A percentile compares a stretch with the other conserved stretches of the same genome.
phyloP scores from a whole-genome alignment of 495 filamentous ascomycete species.

The Xylaria scruposa region DNA sequence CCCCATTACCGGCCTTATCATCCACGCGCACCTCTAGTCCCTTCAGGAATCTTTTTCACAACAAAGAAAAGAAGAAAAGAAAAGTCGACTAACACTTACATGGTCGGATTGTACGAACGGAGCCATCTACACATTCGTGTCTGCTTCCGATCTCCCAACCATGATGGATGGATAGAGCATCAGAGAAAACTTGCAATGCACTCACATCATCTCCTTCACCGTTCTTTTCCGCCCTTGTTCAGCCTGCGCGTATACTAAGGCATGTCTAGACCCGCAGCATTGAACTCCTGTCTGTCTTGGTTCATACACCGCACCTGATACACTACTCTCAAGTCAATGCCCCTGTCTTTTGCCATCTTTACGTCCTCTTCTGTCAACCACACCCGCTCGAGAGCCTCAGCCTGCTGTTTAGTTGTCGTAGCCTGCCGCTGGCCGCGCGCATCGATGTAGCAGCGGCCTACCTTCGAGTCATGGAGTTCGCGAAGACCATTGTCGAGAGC shows the following conservation, averaged over 20 bases:
- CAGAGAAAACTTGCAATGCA: neutral
- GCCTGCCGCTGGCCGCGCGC: neutral
- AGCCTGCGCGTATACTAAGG: neutral
- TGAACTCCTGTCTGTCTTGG: neutral
- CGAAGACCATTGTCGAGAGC: neutral
- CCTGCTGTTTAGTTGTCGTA: constrained; percentile 9
- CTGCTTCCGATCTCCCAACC: neutral
- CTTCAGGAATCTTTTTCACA: too few relatives aligned
- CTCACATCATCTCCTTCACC: neutral
- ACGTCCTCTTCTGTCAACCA: constrained; percentile 10
- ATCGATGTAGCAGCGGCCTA: constrained; percentile 13
- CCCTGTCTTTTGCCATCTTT: neutral
- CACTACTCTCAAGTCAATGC: neutral
- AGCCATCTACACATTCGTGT: too few relatives aligned
- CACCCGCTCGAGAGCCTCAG: constrained; percentile 6
- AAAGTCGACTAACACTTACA: too few relatives aligned
- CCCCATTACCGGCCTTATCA: too few relatives aligned
- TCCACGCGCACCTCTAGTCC: too few relatives aligned
- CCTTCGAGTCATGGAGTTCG: neutral
- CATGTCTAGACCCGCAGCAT: constrained; percentile 15
- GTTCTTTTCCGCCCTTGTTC: neutral
- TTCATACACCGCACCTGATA: neutral
- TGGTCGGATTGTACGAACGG: too few relatives aligned
- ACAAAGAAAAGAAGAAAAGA: too few relatives aligned
- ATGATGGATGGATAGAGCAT: neutral